Evolutionary conservation across 2,329 filamentous ascomycete species (phyloP).

Genomic region (Nothophoma quercina): DNA sequence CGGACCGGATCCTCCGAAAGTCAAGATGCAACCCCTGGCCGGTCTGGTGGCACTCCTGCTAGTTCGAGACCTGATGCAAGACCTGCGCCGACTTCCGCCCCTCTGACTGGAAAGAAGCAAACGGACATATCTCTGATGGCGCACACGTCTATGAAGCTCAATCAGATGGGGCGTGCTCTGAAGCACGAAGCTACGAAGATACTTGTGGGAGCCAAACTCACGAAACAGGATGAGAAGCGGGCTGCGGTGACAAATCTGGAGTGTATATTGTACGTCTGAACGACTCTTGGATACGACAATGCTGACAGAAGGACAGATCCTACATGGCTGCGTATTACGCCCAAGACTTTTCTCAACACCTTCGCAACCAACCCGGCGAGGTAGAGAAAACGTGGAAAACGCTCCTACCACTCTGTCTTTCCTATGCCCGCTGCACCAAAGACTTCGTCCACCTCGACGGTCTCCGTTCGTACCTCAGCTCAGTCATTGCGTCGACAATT

Average conservation of each 20-base stretch:
- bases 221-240: slow-evolving; percentile 45
- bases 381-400: slow-evolving; percentile 49
- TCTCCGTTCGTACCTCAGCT: slow-evolving; percentile 51
- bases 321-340: slow-evolving; percentile 50
- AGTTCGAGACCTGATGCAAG: slow-evolving; percentile 34
- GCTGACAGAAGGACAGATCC: slow-evolving; percentile 37
- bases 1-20: slow-evolving; percentile 46
- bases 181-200: slow-evolving; percentile 56
- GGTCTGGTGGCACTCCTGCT: slow-evolving; percentile 41
- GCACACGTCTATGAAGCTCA: slow-evolving; percentile 50
- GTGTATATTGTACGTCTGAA: slow-evolving; percentile 50
- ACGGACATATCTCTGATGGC: slow-evolving; percentile 48
- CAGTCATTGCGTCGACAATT: slow-evolving; percentile 51
- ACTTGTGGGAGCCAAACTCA: slow-evolving; percentile 32
- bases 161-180: slow-evolving; percentile 53
- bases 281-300: not conserved
- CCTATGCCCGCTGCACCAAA: slow-evolving; percentile 41
- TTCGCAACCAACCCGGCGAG: slow-evolving; percentile 42
- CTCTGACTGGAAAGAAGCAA: slow-evolving; percentile 40
- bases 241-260: slow-evolving; percentile 55
- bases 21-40: slow-evolving; percentile 45
- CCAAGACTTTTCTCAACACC: slow-evolving; percentile 39
- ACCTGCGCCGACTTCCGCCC: slow-evolving; percentile 39
- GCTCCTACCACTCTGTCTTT: slow-evolving; percentile 45
- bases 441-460: slow-evolving; percentile 50